These are phyloP conservation scores for Cystobasidium sp. DNA, from an alignment of 1,284 basidiomycete genomes.

Conservation along the genomic window DNA sequence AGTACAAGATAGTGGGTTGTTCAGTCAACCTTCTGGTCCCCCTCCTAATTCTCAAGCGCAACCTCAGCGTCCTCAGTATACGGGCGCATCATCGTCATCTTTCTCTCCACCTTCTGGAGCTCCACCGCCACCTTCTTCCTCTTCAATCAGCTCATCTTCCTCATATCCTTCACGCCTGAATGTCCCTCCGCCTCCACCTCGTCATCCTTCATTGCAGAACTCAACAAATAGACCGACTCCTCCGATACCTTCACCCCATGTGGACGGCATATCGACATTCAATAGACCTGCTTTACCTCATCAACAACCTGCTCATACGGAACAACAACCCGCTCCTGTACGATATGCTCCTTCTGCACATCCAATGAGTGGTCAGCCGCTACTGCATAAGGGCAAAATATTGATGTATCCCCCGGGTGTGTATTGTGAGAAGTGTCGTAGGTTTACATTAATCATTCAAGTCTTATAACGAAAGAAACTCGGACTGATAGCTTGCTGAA, in stretches of 20 bases:
- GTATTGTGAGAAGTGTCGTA: conserved; percentile 41
- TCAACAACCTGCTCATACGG: conserved; percentile 25
- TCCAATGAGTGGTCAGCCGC: conserved; percentile 49
- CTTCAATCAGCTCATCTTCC: neutral
- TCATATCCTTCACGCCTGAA: neutral
- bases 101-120: conserved; percentile 27
- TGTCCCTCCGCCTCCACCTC: conserved; percentile 6
- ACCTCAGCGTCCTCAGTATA: conserved; percentile 8
- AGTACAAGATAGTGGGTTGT: conserved; percentile 38
- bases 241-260: conserved; percentile 17
- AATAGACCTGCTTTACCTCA: conserved; percentile 7
- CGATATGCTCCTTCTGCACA: conserved; percentile 46
- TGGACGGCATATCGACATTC: conserved; percentile 27
- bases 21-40: conserved; percentile 23
- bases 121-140: conserved; percentile 13
- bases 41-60: neutral
- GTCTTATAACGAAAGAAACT: neutral
- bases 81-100: conserved; percentile 14
- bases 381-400: conserved; percentile 45
- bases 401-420: conserved; percentile 47
- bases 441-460: neutral
- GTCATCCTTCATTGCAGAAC: conserved; percentile 20
- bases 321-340: conserved; percentile 10
- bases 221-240: neutral
- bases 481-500: neutral